phyloP scores from a whole-genome alignment of 768 basidiomycete species.

The Mrakia blollopis region DNA sequence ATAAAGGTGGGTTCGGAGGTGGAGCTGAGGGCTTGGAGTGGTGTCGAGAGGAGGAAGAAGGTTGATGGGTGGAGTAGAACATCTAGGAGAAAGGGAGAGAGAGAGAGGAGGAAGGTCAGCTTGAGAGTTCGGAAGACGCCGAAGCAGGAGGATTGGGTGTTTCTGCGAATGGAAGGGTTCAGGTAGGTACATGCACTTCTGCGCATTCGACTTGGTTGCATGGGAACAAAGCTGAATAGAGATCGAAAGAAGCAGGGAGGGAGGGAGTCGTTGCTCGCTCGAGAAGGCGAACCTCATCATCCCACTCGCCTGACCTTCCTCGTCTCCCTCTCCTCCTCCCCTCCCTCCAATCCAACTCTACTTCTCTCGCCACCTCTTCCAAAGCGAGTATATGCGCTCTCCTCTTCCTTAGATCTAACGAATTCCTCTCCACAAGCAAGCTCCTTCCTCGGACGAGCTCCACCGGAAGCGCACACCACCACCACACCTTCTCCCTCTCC shows the following conservation, averaged over 20 bases:
- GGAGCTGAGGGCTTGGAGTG: background rate
- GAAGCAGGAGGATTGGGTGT: no score
- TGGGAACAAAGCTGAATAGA: no score
- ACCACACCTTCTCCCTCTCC: background rate
- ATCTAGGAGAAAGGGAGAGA: constrained; percentile 1
- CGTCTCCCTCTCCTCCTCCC: background rate
- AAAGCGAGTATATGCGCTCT: no score
- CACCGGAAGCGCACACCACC: background rate
- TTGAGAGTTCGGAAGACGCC: background rate
- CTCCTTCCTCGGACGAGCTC: no score
- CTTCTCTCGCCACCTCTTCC: no score
- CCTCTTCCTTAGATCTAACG: no score
- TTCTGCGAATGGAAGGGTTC: background rate
- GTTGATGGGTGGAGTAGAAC: constrained; percentile 24
- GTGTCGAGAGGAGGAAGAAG: constrained; percentile 2
- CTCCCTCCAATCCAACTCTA: no score
- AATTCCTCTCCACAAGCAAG: background rate
- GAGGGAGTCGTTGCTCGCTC: no score
- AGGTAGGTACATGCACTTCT: background rate
- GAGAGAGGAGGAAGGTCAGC: background rate
- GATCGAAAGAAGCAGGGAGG: background rate
- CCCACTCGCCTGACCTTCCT: no score
- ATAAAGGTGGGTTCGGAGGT: background rate
- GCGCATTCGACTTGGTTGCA: no score
- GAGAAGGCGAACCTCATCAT: constrained; percentile 10